These are phyloP conservation scores for Phytophthora palmivora DNA, from an alignment of 352 stramenopile species.

Conservation along the genomic window DNA sequence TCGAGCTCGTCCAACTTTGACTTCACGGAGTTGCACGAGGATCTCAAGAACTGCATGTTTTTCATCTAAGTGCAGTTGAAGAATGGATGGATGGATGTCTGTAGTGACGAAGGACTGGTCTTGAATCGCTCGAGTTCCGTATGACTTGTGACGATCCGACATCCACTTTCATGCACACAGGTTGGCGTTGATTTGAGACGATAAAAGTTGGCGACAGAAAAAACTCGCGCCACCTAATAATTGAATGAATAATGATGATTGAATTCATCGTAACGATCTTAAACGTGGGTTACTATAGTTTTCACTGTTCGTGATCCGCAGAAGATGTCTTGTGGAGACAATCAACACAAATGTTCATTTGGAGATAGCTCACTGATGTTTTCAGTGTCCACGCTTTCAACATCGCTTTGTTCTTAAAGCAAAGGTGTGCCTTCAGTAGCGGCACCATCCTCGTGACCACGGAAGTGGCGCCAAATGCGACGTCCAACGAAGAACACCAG, in stretches of 20 bases:
- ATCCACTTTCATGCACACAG: constrained; percentile 7
- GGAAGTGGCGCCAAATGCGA: constrained; percentile 37
- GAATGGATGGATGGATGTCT: constrained; percentile 6
- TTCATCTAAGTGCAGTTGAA: constrained; percentile 46
- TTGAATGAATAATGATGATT: constrained; percentile 2
- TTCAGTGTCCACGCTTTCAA: too few relatives aligned
- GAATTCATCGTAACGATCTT: too few relatives aligned
- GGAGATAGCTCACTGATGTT: too few relatives aligned
- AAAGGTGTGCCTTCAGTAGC: constrained; percentile 30
- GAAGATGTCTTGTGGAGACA: too few relatives aligned
- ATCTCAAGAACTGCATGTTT: constrained; percentile 75
- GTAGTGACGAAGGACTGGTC: constrained; percentile 5
- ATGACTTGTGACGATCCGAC: not conserved
- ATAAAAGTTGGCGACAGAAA: constrained; percentile 16
- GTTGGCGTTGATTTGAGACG: constrained; percentile 16
- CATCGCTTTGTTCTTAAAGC: too few relatives aligned
- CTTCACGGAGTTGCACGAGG: constrained; percentile 62
- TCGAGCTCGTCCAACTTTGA: constrained; percentile 62
- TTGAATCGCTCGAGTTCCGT: not conserved
- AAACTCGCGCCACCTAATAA: constrained; percentile 20
- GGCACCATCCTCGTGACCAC: constrained; percentile 13
- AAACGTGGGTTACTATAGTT: too few relatives aligned
- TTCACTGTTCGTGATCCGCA: too few relatives aligned
- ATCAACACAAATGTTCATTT: too few relatives aligned
- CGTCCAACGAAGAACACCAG: constrained; percentile 28